Evolutionary conservation across 192 early-diverging fungal species (phyloP).

Genomic region (Podila epigama): DNA sequence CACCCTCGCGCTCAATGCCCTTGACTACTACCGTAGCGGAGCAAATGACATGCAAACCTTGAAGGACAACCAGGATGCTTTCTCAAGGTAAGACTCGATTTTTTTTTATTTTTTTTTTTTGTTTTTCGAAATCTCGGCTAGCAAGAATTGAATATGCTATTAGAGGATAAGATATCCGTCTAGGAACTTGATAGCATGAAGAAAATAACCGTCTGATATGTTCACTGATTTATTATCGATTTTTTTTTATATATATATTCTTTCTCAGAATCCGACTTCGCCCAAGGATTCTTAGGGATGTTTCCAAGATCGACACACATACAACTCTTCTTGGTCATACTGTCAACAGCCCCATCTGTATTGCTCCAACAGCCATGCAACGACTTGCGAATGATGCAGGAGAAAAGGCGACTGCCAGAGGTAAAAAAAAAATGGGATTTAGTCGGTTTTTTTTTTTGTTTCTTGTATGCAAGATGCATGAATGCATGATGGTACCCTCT

Average conservation of each 20-base stretch:
- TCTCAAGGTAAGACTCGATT: constrained; percentile 23
- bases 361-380: constrained; percentile 83
- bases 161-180: too few species aligned
- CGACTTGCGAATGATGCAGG: constrained; percentile 73
- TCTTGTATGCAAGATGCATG: background rate
- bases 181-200: too few species aligned
- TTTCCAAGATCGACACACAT: constrained; percentile 66
- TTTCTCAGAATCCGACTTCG: constrained; percentile 74
- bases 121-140: too few species aligned
- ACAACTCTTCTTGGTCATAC: constrained; percentile 69
- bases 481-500: too few species aligned
- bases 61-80: constrained; percentile 83
- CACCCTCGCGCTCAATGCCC: constrained; percentile 68
- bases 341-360: constrained; percentile 71
- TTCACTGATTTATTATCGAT: too few species aligned
- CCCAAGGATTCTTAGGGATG: constrained; percentile 79
- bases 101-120: constrained; percentile 56
- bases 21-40: constrained; percentile 86
- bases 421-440: constrained; percentile 46
- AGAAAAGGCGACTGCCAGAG: constrained; percentile 70
- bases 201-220: too few species aligned
- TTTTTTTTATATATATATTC: constrained; percentile 18
- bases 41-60: constrained; percentile 84
- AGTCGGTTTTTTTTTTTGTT: constrained; percentile 1
- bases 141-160: too few species aligned